Evolutionary conservation across 2,329 filamentous ascomycete species (phyloP).

Genomic region (Blumeriella jaapii): DNA sequence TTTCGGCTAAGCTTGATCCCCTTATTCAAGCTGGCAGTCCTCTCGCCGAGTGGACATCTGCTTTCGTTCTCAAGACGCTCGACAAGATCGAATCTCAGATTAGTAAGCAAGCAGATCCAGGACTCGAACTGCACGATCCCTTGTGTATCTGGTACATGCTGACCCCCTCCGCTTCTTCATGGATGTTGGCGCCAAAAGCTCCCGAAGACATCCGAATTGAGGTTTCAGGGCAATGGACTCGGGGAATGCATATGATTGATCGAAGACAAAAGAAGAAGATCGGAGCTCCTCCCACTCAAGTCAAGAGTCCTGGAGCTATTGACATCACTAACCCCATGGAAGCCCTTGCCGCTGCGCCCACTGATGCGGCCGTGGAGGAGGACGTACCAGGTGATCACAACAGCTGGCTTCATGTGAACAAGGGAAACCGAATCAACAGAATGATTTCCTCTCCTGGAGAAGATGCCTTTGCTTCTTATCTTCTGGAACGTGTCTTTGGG

Average conservation of each 20-base stretch:
- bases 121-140: conserved; percentile 64
- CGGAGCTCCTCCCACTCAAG: conserved; percentile 25
- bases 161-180: conserved; percentile 44
- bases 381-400: conserved; percentile 59
- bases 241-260: conserved; percentile 83
- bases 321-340: conserved; percentile 28
- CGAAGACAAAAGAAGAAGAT: conserved; percentile 47
- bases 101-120: conserved; percentile 44
- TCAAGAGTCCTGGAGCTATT: conserved; percentile 25
- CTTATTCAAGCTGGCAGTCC: conserved; percentile 53
- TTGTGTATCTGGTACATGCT: conserved; percentile 71
- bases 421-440: conserved; percentile 71
- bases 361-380: conserved; percentile 34
- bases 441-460: conserved; percentile 60
- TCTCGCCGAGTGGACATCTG: conserved; percentile 59
- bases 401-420: conserved; percentile 61
- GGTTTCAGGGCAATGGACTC: conserved; percentile 85
- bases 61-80: conserved; percentile 62
- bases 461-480: conserved; percentile 50
- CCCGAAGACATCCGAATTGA: conserved; percentile 82
- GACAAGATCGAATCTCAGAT: conserved; percentile 54
- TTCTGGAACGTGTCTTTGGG: conserved; percentile 47
- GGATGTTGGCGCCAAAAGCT: conserved; percentile 41
- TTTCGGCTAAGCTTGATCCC: conserved; percentile 42
- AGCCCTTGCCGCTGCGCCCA: conserved; percentile 30